A percentile compares a stretch with the other conserved stretches of the same genome.
phyloP scores from a whole-genome alignment of 768 basidiomycete genomes.

The Clitopilus hobsonii region DNA sequence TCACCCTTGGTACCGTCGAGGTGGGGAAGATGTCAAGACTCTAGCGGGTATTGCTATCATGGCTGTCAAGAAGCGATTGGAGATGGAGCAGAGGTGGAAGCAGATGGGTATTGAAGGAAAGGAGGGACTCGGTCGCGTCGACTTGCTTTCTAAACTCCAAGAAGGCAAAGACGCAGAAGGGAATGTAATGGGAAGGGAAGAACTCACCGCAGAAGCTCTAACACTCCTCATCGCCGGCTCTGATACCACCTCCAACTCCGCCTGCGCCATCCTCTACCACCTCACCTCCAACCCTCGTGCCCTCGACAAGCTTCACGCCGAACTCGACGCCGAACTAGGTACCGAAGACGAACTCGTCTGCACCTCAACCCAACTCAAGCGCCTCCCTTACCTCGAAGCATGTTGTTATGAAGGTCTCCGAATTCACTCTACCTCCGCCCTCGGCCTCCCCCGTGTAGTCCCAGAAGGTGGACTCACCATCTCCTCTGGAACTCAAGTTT shows the following conservation, averaged over 20 bases:
- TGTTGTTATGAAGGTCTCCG: conserved; percentile 86
- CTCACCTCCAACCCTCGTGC: conserved; percentile 63
- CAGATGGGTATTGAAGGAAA: not conserved
- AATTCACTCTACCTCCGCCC: conserved; percentile 76
- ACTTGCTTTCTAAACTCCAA: conserved; percentile 80
- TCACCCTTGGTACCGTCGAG: conserved; percentile 75
- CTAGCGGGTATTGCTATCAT: conserved; percentile 78
- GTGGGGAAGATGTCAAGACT: conserved; percentile 59
- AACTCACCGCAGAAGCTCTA: conserved; percentile 84
- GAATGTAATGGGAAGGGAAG: conserved; percentile 72
- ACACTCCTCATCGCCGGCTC: conserved; percentile 87
- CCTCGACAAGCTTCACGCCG: conserved; percentile 70
- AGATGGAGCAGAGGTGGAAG: conserved; percentile 35
- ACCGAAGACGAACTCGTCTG: conserved; percentile 56
- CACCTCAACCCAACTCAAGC: conserved; percentile 66
- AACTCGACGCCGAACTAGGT: conserved; percentile 61
- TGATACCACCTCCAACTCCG: conserved; percentile 93
- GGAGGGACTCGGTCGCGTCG: conserved; percentile 51
- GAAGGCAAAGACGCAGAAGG: conserved; percentile 75
- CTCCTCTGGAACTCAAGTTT: conserved; percentile 20
- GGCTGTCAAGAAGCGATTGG: conserved; percentile 74
- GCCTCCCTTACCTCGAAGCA: conserved; percentile 75
- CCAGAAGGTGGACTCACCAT: conserved; percentile 71
- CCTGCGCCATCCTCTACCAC: conserved; percentile 85
- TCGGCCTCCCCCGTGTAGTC: conserved; percentile 79